phyloP scores from a whole-genome alignment of 129 eudicot species.

The Mikania micrantha region DNA sequence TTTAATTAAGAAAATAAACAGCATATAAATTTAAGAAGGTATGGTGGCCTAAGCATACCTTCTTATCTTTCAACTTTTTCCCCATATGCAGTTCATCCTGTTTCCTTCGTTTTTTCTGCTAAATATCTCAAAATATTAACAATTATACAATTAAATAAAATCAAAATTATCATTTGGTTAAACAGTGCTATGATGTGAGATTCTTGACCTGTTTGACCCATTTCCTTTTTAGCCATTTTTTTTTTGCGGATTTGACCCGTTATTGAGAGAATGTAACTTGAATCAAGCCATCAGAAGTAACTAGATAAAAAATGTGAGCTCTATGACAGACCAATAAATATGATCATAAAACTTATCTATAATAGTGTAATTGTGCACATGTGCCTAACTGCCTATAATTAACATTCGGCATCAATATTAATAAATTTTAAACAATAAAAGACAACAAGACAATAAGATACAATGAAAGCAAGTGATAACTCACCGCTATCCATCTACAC shows the following conservation, averaged over 20 bases:
- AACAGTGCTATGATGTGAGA: background rate
- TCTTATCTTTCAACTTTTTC: conserved; percentile 67
- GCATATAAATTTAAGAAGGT: conserved; percentile 1
- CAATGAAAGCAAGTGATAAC: conserved; percentile 21
- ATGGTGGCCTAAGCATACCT: conserved; percentile 37
- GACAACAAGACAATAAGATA: background rate
- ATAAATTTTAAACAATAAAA: background rate
- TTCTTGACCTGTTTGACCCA: background rate
- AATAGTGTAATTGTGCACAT: background rate
- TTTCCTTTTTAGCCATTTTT: background rate
- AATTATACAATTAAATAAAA: background rate
- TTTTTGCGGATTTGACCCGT: background rate
- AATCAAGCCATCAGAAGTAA: background rate
- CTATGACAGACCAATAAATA: background rate
- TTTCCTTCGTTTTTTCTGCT: conserved; percentile 89
- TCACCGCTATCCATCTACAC: conserved; percentile 91
- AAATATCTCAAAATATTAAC: conserved; percentile 22
- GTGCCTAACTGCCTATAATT: background rate
- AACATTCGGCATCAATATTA: background rate
- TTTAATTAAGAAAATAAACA: background rate
- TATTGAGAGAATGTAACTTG: background rate
- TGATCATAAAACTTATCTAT: background rate
- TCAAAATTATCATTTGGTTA: background rate
- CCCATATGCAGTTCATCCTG: conserved; percentile 56
- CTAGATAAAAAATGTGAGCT: background rate